These are phyloP conservation scores for Hygrocybe punicea DNA, from an alignment of 768 basidiomycete species.

Conservation along the genomic window DNA sequence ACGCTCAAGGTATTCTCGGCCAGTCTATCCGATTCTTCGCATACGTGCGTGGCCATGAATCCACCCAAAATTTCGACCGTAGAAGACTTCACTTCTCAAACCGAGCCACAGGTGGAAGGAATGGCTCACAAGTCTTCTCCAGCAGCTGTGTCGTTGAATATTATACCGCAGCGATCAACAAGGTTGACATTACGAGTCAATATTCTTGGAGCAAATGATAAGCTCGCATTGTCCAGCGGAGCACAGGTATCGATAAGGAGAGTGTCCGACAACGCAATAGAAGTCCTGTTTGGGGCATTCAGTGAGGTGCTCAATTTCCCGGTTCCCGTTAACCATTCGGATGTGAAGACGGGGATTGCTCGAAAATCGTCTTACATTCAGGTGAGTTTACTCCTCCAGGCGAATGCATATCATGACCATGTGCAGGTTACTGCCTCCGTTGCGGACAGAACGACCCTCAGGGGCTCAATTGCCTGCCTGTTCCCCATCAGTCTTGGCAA, in stretches of 20 bases:
- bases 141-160: too few species aligned
- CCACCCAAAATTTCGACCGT: background rate
- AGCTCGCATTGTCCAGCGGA: background rate
- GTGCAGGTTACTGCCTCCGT: too few species aligned
- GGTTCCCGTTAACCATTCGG: slow-evolving; percentile 38
- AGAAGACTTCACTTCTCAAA: background rate
- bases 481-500: background rate
- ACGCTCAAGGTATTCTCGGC: background rate
- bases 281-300: background rate
- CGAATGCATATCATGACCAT: slow-evolving; percentile 30
- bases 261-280: background rate
- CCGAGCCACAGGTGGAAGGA: background rate
- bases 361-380: slow-evolving; percentile 18
- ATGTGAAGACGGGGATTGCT: slow-evolving; percentile 44
- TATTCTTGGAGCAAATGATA: background rate
- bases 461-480: background rate
- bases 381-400: too few species aligned
- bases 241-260: background rate
- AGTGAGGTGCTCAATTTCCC: slow-evolving; percentile 3
- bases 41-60: background rate
- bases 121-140: too few species aligned
- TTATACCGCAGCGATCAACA: background rate
- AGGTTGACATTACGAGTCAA: background rate
- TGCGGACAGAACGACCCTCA: background rate
- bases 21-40: background rate